Evolutionary conservation across 805 yeast genomes (phyloP), one percentile per base, ranked within the genome.

Genomic region (Yarrowia sp.): DNA sequence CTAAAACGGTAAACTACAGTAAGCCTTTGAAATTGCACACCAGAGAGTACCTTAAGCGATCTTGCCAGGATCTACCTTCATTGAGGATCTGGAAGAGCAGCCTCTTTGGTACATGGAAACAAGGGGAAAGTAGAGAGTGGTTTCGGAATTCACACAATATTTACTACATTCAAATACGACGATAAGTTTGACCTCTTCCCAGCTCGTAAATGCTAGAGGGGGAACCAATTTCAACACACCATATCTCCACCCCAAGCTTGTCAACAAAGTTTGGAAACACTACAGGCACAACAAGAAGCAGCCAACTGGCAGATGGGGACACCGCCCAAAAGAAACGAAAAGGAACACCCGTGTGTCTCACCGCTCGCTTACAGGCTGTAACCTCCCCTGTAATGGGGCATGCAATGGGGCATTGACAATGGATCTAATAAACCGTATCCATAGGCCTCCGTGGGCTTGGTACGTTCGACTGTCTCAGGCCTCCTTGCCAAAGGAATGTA

Each of bases 31-130:
- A 46, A 46, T 46, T 26, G 35, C 21, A 26, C 51, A 26, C 35
- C 51, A 28, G 35, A 26, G 35, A 26, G 33, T 46, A 46, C 35
- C 51, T 46, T 17, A 46, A 46, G 51, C 51, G 51, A 46, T 46
- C 51, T 28, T 4, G 35, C 51, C 33, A 21, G 32, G 51, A 46
- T 46, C 51, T 46, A 28, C 51, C 22, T 28, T 41, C 22, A 19
- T 40, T 19, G 43, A 12, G 6, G 40, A 36, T 9, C 22, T 9
- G 24, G 7, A 14, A 10, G 6, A 33, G 36, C 36, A 14, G 36
- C 40, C 12, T 3, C 14, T 5, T 6, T 16, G 38, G 8, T 8
- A 26, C n/a, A n/a, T n/a, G n/a, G n/a, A n/a, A n/a, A n/a, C n/a
- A n/a, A n/a, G n/a, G n/a, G n/a, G n/a, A n/a, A n/a, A n/a, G n/a